phyloP scores from a whole-genome alignment of 192 early-diverging fungal genomes.

The Linnemannia elongata region DNA sequence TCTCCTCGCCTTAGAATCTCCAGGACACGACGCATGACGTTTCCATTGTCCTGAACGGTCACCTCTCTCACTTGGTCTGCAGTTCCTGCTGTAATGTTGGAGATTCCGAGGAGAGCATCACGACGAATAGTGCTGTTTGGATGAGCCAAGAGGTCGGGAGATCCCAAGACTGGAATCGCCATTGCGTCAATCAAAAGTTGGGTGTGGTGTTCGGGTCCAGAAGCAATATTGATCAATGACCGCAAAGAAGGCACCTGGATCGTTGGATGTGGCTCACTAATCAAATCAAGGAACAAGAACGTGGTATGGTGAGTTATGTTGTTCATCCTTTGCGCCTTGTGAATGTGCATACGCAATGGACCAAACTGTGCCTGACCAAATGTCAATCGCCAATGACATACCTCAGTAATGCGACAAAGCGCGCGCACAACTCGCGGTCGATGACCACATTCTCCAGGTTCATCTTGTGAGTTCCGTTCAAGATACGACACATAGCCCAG shows the following conservation, averaged over 20 bases:
- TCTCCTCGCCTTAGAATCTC: conserved; percentile 46
- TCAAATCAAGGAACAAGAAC: not conserved
- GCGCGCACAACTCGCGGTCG: conserved; percentile 40
- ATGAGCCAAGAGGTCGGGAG: conserved; percentile 33
- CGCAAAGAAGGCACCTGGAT: conserved; percentile 53
- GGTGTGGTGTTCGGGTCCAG: conserved; percentile 53
- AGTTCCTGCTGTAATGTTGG: conserved; percentile 55
- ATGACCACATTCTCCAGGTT: conserved; percentile 47
- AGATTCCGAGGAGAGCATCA: conserved; percentile 50
- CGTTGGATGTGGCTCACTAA: conserved; percentile 51
- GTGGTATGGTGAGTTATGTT: not conserved
- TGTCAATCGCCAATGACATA: not conserved
- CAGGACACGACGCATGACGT: conserved; percentile 45
- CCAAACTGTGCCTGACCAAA: not conserved
- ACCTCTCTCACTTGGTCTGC: conserved; percentile 55
- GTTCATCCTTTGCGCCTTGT: not conserved
- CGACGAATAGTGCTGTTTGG: conserved; percentile 50
- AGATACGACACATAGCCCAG: conserved; percentile 56
- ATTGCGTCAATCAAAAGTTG: conserved; percentile 53
- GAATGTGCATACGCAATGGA: no score
- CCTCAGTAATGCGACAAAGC: conserved; percentile 42
- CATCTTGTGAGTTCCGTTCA: conserved; percentile 56
- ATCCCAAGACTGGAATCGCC: conserved; percentile 49
- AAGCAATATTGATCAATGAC: conserved; percentile 54
- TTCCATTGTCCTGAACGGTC: conserved; percentile 51